Percentiles rank a stretch among this genome's conserved stretches.
phyloP scores from a whole-genome alignment of 202 grass and related monocot species.

The Musa balbisiana region DNA sequence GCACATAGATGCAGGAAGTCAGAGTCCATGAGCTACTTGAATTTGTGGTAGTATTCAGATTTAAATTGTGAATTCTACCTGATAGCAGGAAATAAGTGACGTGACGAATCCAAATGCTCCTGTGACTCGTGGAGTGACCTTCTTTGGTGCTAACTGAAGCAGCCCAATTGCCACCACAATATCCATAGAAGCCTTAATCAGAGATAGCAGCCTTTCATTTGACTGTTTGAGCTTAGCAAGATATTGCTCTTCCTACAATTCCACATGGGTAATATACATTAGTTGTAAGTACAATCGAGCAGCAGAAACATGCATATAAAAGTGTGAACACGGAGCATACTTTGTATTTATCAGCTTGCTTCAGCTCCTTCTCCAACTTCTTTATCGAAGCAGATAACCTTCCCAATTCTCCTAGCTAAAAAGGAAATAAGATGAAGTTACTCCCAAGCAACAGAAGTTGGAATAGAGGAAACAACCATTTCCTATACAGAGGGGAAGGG shows the following conservation, averaged over 20 bases:
- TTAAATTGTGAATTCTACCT: slow-evolving; percentile 29
- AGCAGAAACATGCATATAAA: too few species aligned
- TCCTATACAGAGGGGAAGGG: not conserved
- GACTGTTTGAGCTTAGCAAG: slow-evolving; percentile 66
- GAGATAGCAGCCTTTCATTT: slow-evolving; percentile 71
- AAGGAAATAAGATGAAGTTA: not conserved
- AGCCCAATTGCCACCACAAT: slow-evolving; percentile 75
- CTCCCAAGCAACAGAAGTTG: not conserved
- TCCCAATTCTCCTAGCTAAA: slow-evolving; percentile 14
- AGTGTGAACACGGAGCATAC: not conserved
- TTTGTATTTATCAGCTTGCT: slow-evolving; percentile 6
- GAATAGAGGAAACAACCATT: too few species aligned
- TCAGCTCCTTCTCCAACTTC: slow-evolving; percentile 17
- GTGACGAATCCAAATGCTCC: slow-evolving; percentile 76
- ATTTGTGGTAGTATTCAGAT: not conserved
- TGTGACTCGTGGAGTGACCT: slow-evolving; percentile 73
- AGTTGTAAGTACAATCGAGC: not conserved
- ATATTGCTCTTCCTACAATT: slow-evolving; percentile 70
- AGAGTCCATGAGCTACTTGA: not conserved
- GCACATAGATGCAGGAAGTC: not conserved
- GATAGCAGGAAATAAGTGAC: slow-evolving; percentile 90
- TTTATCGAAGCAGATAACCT: slow-evolving; percentile 14
- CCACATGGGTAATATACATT: not conserved
- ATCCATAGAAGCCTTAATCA: slow-evolving; percentile 77
- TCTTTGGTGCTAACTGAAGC: slow-evolving; percentile 77